These are phyloP conservation scores for Castanopsis chinensis DNA, from an alignment of 306 rosid species.

Conservation along the genomic window DNA sequence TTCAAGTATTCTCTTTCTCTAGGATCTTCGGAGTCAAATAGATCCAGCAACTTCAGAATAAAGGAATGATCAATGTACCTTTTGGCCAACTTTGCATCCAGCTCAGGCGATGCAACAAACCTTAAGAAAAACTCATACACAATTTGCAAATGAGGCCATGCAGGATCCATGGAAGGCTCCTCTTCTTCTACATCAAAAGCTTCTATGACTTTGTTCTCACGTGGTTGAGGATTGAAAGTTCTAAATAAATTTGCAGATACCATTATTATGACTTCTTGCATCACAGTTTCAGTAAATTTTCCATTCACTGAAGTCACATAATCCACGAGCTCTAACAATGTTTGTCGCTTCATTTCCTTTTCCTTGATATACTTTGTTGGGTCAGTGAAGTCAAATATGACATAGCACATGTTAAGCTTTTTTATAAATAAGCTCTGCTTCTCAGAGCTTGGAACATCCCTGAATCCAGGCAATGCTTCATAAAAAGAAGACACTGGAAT, in stretches of 20 bases:
- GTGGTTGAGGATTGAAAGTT: slow-evolving; percentile 45
- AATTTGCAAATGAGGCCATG: slow-evolving; percentile 70
- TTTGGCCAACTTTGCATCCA: slow-evolving; percentile 60
- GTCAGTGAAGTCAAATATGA: slow-evolving; percentile 59
- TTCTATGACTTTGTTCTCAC: slow-evolving; percentile 48
- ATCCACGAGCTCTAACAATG: slow-evolving; percentile 69
- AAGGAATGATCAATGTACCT: slow-evolving; percentile 67
- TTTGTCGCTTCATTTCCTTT: slow-evolving; percentile 59
- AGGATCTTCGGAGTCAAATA: slow-evolving; percentile 61
- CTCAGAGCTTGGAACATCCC: slow-evolving; percentile 62
- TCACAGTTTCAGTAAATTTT: slow-evolving; percentile 46
- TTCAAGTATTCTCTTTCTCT: slow-evolving; percentile 66
- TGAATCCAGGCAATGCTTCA: slow-evolving; percentile 54
- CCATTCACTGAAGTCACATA: slow-evolving; percentile 52
- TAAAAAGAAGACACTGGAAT: slow-evolving; percentile 24
- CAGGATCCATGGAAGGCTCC: slow-evolving; percentile 55
- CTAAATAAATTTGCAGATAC: slow-evolving; percentile 56
- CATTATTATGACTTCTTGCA: slow-evolving; percentile 53
- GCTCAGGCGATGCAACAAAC: slow-evolving; percentile 59
- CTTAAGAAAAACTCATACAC: slow-evolving; percentile 53
- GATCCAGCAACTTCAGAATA: slow-evolving; percentile 64
- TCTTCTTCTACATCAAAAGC: slow-evolving; percentile 59
- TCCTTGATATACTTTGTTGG: slow-evolving; percentile 50
- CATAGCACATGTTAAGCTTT: slow-evolving; percentile 50
- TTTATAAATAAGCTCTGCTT: slow-evolving; percentile 52